These are phyloP conservation scores for Takashimella koratensis DNA, from an alignment of 1,284 basidiomycete species.

Conservation along the genomic window DNA sequence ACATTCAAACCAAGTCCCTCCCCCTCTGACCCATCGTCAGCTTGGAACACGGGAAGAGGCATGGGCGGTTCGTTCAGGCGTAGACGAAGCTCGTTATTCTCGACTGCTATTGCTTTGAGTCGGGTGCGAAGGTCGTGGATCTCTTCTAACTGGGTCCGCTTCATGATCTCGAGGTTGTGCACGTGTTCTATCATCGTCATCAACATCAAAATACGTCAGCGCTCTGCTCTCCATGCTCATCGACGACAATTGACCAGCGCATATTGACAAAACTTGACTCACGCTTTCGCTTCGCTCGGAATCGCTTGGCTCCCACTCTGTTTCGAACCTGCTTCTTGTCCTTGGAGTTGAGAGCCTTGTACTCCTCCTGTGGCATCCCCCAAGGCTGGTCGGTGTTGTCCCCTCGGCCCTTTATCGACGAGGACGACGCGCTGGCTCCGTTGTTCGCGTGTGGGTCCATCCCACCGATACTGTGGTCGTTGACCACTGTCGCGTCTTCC, in stretches of 20 bases:
- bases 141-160: slow-evolving; percentile 25
- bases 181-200: slow-evolving; percentile 14
- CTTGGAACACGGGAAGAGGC: slow-evolving; percentile 8
- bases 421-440: neutral
- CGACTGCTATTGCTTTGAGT: slow-evolving; percentile 6
- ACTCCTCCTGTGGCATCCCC: slow-evolving; percentile 46
- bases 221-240: neutral
- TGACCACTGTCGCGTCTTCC: neutral
- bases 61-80: slow-evolving; percentile 10
- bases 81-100: slow-evolving; percentile 4
- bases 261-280: slow-evolving; percentile 11
- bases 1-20: slow-evolving; percentile 1
- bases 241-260: too few relatives aligned
- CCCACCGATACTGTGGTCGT: neutral
- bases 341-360: slow-evolving; percentile 38
- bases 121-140: slow-evolving; percentile 33
- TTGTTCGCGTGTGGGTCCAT: neutral
- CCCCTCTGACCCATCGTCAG: slow-evolving; percentile 1
- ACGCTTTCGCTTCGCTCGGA: slow-evolving; percentile 46
- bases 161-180: slow-evolving; percentile 9
- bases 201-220: neutral
- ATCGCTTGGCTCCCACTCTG: slow-evolving; percentile 39
- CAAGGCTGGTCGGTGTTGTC: slow-evolving; percentile 34
- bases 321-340: slow-evolving; percentile 48
- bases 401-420: neutral